Evolutionary conservation across 2,329 filamentous ascomycete genomes (phyloP).

Genomic region (Colletotrichum theobromicola): DNA sequence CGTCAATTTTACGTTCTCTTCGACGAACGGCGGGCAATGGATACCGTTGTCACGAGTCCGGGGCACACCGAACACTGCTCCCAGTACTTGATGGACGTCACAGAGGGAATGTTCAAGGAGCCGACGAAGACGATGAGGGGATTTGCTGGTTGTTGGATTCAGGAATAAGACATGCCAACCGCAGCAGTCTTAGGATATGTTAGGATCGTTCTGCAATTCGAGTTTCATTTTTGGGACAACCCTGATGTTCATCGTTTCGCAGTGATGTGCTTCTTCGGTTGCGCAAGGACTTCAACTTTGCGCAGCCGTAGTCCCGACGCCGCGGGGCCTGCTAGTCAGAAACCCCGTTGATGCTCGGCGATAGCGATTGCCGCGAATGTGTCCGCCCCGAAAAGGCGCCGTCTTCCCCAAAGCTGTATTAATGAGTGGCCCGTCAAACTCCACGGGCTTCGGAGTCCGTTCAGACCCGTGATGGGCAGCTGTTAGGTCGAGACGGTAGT

Average conservation of each 20-base stretch:
- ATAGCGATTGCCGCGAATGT: not conserved
- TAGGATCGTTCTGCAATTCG: not conserved
- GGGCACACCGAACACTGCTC: conserved; percentile 32
- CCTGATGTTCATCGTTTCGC: not conserved
- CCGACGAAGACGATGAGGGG: conserved; percentile 22
- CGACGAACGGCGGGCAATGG: conserved; percentile 24
- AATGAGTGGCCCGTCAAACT: not conserved
- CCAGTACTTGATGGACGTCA: conserved; percentile 28
- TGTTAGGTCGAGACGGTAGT: not conserved
- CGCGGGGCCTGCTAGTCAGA: not conserved
- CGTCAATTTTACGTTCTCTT: conserved; percentile 28
- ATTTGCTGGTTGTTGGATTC: conserved; percentile 18
- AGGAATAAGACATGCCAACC: not conserved
- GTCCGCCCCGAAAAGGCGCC: not conserved
- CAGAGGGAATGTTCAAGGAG: conserved; percentile 21
- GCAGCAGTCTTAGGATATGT: not conserved
- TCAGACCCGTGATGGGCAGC: not conserved
- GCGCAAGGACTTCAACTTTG: not conserved
- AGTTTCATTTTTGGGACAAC: not conserved
- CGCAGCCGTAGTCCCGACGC: not conserved
- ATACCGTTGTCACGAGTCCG: conserved; percentile 25
- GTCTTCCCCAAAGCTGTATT: not conserved
- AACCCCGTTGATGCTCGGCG: not conserved
- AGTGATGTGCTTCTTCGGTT: not conserved
- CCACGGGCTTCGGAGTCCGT: not conserved